Conservation (phyloP, 768 basidiomycete species). For the Termitomyces sp. region DNA sequence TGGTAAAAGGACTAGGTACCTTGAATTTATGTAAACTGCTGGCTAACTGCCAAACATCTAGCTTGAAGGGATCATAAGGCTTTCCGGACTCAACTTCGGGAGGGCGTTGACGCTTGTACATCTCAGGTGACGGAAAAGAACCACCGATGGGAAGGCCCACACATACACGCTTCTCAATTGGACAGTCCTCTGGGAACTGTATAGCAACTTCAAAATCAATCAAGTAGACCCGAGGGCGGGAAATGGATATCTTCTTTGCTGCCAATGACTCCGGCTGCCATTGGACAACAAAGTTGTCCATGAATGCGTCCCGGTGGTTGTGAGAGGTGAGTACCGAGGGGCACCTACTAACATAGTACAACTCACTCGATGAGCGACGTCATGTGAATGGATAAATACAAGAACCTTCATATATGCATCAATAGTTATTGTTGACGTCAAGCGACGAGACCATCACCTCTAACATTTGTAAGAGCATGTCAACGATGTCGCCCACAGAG, state of each 20-base stretch:
- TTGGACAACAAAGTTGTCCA: constrained; percentile 25
- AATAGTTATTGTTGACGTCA: not conserved
- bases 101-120: constrained; percentile 16
- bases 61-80: constrained; percentile 7
- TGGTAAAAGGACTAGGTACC: not conserved
- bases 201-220: constrained; percentile 27
- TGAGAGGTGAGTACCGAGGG: not conserved
- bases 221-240: constrained; percentile 10
- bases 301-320: constrained; percentile 20
- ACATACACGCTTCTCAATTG: constrained; percentile 11
- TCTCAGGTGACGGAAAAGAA: constrained; percentile 10
- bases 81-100: constrained; percentile 16
- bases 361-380: not conserved
- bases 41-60: constrained; percentile 6
- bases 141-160: constrained; percentile 18
- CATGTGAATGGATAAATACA: not conserved
- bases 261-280: constrained; percentile 25
- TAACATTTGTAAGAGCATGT: constrained; percentile 23
- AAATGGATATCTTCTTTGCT: not conserved
- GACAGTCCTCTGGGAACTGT: constrained; percentile 17
- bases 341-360: not conserved
- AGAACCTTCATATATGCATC: not conserved
- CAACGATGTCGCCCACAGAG: too few species aligned
- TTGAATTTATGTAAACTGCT: not conserved
- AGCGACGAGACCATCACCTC: not conserved